Conservation (phyloP, 2,329 filamentous ascomycete species). For the Sporothrix pseudoabietina region DNA sequence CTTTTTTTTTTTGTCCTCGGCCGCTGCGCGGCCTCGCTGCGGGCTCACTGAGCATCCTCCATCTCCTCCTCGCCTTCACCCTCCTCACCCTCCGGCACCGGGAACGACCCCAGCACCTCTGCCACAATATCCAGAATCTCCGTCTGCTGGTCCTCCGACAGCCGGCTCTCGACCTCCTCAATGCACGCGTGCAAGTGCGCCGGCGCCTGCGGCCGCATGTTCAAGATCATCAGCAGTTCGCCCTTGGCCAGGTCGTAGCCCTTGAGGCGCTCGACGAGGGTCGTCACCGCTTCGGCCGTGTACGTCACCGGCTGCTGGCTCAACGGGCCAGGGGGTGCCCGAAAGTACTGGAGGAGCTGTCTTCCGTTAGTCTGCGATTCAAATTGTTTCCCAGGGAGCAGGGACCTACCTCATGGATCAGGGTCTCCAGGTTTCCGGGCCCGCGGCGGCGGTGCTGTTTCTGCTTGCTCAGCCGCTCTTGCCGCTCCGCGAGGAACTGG, state of each 20-base stretch:
- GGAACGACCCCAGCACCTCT: constrained; percentile 60
- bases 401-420: constrained; percentile 64
- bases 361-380: background rate
- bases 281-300: constrained; percentile 53
- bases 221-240: constrained; percentile 69
- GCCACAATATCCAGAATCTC: constrained; percentile 59
- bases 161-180: constrained; percentile 65
- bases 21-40: background rate
- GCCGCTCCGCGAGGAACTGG: constrained; percentile 58
- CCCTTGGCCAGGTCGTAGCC: constrained; percentile 66
- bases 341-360: constrained; percentile 42
- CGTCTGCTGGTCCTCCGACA: constrained; percentile 60
- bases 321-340: constrained; percentile 57
- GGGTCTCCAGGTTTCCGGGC: constrained; percentile 58
- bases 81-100: constrained; percentile 42
- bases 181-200: constrained; percentile 64
- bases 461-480: constrained; percentile 52
- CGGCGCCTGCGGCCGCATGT: constrained; percentile 61
- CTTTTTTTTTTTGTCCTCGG: constrained; percentile 40
- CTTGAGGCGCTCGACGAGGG: constrained; percentile 58
- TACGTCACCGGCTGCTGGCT: constrained; percentile 59
- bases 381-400: background rate
- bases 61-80: constrained; percentile 38
- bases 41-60: constrained; percentile 27
- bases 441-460: constrained; percentile 54